Conservation (phyloP, 2,329 filamentous ascomycete genomes). For the Seiridium unicorne region DNA sequence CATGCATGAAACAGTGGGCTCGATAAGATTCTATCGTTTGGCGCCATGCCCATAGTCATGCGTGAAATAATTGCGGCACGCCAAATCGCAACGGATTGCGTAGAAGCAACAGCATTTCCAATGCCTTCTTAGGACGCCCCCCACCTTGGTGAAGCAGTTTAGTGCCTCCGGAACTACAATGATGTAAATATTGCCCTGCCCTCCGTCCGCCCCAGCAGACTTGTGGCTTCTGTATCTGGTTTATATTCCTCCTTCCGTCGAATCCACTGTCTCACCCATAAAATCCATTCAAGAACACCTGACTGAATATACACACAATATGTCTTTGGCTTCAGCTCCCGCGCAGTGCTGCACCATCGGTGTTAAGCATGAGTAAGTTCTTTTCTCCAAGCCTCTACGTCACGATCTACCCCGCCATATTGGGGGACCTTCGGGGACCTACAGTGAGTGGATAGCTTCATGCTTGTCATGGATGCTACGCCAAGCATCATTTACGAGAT, state of each 20-base stretch:
- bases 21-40: not conserved
- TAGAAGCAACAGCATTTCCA: too few relatives aligned
- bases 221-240: not conserved
- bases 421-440: not conserved
- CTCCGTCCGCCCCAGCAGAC: not conserved
- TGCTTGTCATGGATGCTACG: not conserved
- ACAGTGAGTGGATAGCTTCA: not conserved
- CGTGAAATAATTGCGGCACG: not conserved
- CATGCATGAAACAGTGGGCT: not conserved
- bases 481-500: not conserved
- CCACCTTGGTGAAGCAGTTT: not conserved
- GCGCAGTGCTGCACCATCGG: constrained; percentile 51
- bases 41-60: not conserved
- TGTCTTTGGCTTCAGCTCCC: constrained; percentile 42
- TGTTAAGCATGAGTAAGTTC: constrained; percentile 51
- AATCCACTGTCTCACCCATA: too few relatives aligned
- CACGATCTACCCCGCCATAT: not conserved
- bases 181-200: not conserved
- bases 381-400: not conserved
- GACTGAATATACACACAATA: not conserved
- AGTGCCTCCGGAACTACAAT: not conserved
- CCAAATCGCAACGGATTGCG: too few relatives aligned
- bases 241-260: not conserved
- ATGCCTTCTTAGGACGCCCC: too few relatives aligned
- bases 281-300: not conserved